phyloP scores from a whole-genome alignment of 192 early-diverging fungal genomes.

The Mortierella alpina region DNA sequence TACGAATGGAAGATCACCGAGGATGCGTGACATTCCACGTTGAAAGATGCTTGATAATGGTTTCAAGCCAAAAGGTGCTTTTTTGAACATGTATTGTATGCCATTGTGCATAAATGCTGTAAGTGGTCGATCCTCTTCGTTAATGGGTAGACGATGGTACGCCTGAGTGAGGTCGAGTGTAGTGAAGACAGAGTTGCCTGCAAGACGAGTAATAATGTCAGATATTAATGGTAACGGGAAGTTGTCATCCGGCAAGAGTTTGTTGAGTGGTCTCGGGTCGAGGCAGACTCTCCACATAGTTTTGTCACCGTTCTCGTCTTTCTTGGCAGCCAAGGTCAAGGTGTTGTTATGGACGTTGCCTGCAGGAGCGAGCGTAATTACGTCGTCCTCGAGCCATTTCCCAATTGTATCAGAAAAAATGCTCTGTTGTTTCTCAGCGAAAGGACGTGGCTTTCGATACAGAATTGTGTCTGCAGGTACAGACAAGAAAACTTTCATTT shows the following conservation, averaged over 20 bases:
- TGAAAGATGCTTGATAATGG: neutral
- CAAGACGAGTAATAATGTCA: neutral
- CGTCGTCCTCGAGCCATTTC: conserved; percentile 28
- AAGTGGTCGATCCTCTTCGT: conserved; percentile 1
- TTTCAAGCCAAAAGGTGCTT: neutral
- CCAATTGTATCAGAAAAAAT: neutral
- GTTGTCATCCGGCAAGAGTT: conserved; percentile 2
- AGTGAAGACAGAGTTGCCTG: neutral
- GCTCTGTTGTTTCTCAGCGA: neutral
- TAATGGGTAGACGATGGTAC: neutral
- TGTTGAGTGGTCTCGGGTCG: conserved; percentile 19
- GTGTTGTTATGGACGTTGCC: conserved; percentile 14
- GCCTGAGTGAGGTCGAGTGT: conserved; percentile 1
- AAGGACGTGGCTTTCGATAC: neutral
- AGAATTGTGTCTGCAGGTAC: neutral
- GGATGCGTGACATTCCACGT: neutral
- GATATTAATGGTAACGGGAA: neutral
- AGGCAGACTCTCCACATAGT: conserved; percentile 5
- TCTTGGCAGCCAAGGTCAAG: conserved; percentile 15
- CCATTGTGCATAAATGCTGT: too few species aligned
- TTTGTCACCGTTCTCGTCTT: conserved; percentile 5
- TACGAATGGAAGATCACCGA: neutral
- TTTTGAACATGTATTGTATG: neutral
- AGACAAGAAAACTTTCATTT: neutral
- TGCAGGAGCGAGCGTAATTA: neutral